Evolutionary conservation across 2,329 filamentous ascomycete genomes (phyloP).

Genomic region (Epichloe amarillans): DNA sequence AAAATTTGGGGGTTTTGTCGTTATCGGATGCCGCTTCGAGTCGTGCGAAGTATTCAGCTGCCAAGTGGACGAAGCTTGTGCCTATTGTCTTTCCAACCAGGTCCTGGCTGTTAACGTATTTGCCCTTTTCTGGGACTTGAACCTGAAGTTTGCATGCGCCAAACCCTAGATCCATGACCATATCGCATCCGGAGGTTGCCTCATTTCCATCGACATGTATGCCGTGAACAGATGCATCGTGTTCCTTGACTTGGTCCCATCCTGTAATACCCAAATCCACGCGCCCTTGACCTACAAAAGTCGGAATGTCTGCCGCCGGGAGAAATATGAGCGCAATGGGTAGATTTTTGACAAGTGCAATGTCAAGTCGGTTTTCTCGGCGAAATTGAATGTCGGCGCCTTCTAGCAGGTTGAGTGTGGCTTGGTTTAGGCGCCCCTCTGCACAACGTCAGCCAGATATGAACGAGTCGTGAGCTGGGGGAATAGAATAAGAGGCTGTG

Average conservation of each 20-base stretch:
- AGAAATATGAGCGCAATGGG: constrained; percentile 94
- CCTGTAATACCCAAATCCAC: constrained; percentile 94
- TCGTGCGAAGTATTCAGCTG: constrained; percentile 69
- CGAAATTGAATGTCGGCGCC: constrained; percentile 95
- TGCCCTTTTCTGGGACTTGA: constrained; percentile 83
- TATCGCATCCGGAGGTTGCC: constrained; percentile 52
- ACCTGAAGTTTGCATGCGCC: constrained; percentile 87
- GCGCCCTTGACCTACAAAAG: constrained; percentile 87
- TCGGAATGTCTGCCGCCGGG: constrained; percentile 91
- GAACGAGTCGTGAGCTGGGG: not conserved
- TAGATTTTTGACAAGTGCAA: constrained; percentile 93
- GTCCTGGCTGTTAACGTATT: constrained; percentile 55
- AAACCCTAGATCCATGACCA: constrained; percentile 82
- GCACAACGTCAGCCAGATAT: not conserved
- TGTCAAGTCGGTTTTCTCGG: constrained; percentile 88
- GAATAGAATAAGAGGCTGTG: not conserved
- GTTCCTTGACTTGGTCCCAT: constrained; percentile 81
- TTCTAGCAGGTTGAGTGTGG: constrained; percentile 77
- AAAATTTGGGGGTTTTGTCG: constrained; percentile 21
- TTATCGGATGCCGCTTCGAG: constrained; percentile 48
- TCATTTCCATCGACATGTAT: constrained; percentile 35
- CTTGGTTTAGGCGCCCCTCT: constrained; percentile 84
- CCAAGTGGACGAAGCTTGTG: constrained; percentile 83
- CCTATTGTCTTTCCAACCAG: constrained; percentile 87
- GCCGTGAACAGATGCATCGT: constrained; percentile 52